These are phyloP conservation scores for Lenwebbia sp. DNA, from an alignment of 345 rosid species.

Conservation along the genomic window DNA sequence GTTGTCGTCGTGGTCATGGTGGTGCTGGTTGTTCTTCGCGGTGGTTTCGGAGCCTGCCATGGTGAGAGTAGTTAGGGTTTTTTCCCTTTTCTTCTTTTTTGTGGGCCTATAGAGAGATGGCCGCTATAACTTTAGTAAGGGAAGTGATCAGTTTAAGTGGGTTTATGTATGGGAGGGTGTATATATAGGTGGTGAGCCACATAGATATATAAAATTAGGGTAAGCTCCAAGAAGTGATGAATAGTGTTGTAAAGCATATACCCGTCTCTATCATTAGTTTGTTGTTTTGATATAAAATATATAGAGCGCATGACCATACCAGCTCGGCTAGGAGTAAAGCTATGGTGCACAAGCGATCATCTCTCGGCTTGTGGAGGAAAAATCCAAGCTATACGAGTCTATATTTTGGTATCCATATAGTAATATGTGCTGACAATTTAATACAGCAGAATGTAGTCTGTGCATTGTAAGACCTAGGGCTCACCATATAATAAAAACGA, in stretches of 20 bases:
- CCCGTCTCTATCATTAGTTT: neutral
- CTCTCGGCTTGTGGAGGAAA: neutral
- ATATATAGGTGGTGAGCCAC: neutral
- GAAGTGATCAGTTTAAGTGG: neutral
- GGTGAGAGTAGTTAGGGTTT: neutral
- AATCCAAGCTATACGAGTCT: neutral
- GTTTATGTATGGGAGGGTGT: neutral
- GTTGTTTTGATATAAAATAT: neutral
- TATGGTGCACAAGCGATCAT: neutral
- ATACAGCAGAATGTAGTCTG: neutral
- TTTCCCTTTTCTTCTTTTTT: neutral
- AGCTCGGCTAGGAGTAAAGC: neutral
- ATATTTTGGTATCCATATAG: neutral
- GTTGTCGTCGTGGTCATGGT: neutral
- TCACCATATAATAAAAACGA: neutral
- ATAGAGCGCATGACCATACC: neutral
- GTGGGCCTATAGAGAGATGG: neutral
- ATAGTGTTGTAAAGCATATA: neutral
- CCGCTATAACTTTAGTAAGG: neutral
- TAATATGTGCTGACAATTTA: neutral
- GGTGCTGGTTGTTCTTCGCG: neutral
- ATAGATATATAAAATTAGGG: neutral
- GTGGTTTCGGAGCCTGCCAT: constrained; percentile 29
- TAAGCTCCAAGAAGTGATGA: neutral
- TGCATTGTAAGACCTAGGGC: neutral